Evolutionary conservation across 352 stramenopile species (phyloP).

Genomic region (Pythium chondricola): DNA sequence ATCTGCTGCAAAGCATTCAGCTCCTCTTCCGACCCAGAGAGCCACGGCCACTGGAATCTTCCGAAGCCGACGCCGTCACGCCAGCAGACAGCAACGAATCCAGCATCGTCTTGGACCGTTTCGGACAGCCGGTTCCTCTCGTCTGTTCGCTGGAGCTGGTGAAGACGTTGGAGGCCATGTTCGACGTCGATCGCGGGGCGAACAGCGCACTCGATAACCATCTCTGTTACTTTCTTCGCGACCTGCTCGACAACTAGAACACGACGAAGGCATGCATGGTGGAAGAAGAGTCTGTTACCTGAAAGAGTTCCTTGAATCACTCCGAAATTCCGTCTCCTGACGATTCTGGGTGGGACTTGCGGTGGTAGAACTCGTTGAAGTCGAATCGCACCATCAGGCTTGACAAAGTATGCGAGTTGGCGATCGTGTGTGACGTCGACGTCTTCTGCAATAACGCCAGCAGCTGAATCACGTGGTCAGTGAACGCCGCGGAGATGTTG

Average conservation of each 20-base stretch:
- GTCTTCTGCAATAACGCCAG: conserved; percentile 56
- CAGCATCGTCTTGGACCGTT: conserved; percentile 25
- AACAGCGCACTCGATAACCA: conserved; percentile 35
- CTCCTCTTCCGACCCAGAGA: conserved; percentile 22
- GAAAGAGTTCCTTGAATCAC: too few relatives aligned
- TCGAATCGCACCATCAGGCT: conserved; percentile 88
- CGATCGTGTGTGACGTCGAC: conserved; percentile 16
- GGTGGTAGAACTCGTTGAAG: conserved; percentile 88
- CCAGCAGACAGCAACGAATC: neutral
- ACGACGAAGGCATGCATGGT: too few relatives aligned
- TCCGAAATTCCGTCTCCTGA: too few relatives aligned
- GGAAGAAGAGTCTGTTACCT: too few relatives aligned
- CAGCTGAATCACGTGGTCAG: conserved; percentile 49
- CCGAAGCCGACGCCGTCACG: neutral
- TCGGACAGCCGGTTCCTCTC: conserved; percentile 40
- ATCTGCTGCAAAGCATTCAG: conserved; percentile 31
- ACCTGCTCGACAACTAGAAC: conserved; percentile 47
- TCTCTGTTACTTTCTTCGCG: conserved; percentile 68
- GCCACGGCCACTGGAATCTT: neutral
- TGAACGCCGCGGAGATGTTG: conserved; percentile 62
- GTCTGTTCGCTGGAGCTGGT: conserved; percentile 41
- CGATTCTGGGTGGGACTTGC: conserved; percentile 37
- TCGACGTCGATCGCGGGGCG: conserved; percentile 35
- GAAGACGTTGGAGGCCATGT: conserved; percentile 38
- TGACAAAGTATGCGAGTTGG: conserved; percentile 70